Evolutionary conservation across 495 filamentous ascomycete species (phyloP), one percentile per base, ranked within the genome.

Genomic region (Xylaria longipes): DNA sequence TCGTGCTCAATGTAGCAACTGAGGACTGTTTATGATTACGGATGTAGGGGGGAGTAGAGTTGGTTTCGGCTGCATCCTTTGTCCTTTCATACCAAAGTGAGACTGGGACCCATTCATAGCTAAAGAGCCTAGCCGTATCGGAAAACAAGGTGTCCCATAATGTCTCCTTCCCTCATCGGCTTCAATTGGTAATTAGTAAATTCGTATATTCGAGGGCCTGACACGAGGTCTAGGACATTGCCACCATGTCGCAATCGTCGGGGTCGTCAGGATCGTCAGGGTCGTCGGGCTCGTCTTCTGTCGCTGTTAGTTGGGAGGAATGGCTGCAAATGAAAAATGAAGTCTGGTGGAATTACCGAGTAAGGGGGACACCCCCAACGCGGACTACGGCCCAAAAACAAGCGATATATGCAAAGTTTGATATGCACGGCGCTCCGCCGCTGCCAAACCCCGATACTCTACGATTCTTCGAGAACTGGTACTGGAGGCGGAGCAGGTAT

Each of bases 1-100:
- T 1, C n/a, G 12, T 31, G 0, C 27, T 31, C 45, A 11, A 31
- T 33, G 61, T 20, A 15, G 22, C 25, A 14, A 15, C 52, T 1
- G 33, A 25, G 11, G 2, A n/a, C 54, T 39, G 66, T 46, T 69
- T 69, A 52, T 22, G 68, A 11, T 52, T 14, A 39, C 43, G 29
- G 12, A 63, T 52, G 43, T 50, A n/a, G 45, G 63, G n/a, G 25
- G 22, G 27, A 37, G 7, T 14, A 14, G 17, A 27, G 12, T 46
- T 54, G 57, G 43, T 70, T 63, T 63, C 68, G 29, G 54, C 14
- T 31, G 17, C n/a, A 5, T 43, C 25, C 58, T 70, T 70, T 70
- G 46, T 70, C 20, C n/a, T 48, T 29, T 27, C 29, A 17, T 41
- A 12, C 39, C 25, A 29, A 61, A 48, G 27, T 46, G 54, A 61